Percentiles rank a stretch among this genome's conserved stretches.
Evolutionary conservation across 805 yeast species (phyloP).

Genomic region (Starmerella khaoyaiensis): DNA sequence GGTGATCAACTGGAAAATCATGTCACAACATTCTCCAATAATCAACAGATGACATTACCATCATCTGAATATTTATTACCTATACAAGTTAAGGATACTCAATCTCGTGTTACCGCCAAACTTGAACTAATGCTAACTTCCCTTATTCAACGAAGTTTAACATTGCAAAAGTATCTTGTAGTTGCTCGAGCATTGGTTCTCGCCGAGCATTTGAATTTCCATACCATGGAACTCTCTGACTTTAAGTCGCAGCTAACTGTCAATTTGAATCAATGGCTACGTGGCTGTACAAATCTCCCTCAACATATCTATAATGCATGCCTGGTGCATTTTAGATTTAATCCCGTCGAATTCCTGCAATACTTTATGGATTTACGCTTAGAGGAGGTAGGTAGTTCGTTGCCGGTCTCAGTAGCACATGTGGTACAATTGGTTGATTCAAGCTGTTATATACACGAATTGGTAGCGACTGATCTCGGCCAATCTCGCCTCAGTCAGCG

Average conservation of each 20-base stretch:
- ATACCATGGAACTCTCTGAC: background rate
- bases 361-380: constrained; percentile 11
- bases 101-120: too few species aligned
- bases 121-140: constrained; percentile 1
- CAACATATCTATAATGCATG: constrained; percentile 19
- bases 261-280: constrained; percentile 6
- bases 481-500: constrained; percentile 12
- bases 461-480: constrained; percentile 13
- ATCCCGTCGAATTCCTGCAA: constrained; percentile 15
- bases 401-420: constrained; percentile 4
- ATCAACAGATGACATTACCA: too few species aligned
- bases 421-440: constrained; percentile 16
- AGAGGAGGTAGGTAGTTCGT: constrained; percentile 2
- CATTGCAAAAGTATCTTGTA: constrained; percentile 4
- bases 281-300: constrained; percentile 8
- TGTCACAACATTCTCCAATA: constrained; percentile 1
- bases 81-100: too few species aligned
- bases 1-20: constrained; percentile 8
- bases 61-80: too few species aligned
- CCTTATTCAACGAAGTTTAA: constrained; percentile 8
- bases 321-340: constrained; percentile 12
- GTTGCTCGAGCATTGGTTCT: constrained; percentile 15
- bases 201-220: constrained; percentile 2
- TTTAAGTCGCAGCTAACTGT: constrained; percentile 1
- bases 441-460: constrained; percentile 13